Conservation (phyloP, 176 grass and related monocot species). For the Luzula sylvatica region DNA sequence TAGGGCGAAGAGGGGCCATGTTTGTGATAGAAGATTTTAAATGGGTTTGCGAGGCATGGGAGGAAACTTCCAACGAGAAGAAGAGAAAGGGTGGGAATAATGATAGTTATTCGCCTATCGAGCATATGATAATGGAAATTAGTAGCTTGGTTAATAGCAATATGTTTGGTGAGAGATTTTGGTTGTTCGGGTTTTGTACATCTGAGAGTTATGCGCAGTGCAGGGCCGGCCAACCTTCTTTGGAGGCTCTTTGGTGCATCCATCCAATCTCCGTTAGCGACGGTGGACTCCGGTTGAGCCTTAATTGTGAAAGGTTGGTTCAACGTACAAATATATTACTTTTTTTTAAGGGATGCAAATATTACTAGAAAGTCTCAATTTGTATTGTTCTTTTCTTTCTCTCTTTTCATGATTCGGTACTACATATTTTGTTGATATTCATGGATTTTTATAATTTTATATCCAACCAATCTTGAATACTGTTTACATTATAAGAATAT, state of each 20-base stretch:
- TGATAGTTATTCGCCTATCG: conserved; percentile 50
- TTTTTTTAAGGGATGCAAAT: no score
- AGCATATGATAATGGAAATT: conserved; percentile 74
- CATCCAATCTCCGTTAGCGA: conserved; percentile 39
- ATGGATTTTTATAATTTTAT: background rate
- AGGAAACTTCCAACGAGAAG: conserved; percentile 18
- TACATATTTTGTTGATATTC: no score
- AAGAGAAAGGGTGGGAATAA: background rate
- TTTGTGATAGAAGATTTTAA: conserved; percentile 68
- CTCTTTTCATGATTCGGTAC: no score
- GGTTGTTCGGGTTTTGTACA: conserved; percentile 61
- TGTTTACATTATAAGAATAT: no score
- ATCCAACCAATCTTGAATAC: background rate
- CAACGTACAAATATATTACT: background rate
- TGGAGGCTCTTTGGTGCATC: conserved; percentile 57
- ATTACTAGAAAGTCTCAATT: no score
- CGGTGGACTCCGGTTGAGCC: conserved; percentile 35
- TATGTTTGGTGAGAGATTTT: conserved; percentile 28
- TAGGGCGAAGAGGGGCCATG: conserved; percentile 41
- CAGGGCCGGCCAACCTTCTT: conserved; percentile 38
- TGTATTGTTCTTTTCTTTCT: no score
- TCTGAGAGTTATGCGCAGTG: conserved; percentile 42
- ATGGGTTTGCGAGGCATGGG: conserved; percentile 47
- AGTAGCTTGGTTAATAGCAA: conserved; percentile 30
- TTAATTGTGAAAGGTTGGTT: conserved; percentile 38